These are phyloP conservation scores for Venturia carpophila DNA, from an alignment of 2,329 filamentous ascomycete species.

Conservation along the genomic window DNA sequence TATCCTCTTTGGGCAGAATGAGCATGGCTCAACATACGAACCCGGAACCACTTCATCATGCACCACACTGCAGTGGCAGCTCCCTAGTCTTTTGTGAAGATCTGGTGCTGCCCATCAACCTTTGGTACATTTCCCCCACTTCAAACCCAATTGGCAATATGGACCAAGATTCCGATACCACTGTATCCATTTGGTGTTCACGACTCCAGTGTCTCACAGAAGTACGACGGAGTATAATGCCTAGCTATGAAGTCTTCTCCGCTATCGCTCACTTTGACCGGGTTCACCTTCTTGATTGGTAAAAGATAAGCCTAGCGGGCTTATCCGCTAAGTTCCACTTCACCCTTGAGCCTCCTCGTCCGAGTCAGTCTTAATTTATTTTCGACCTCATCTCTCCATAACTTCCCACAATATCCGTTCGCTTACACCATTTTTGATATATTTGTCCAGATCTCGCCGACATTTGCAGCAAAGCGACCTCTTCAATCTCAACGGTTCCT, in stretches of 20 bases:
- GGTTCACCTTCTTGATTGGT: constrained; percentile 7
- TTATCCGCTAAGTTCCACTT: background rate
- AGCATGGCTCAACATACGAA: too few species aligned
- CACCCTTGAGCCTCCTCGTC: background rate
- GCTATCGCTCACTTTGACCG: background rate
- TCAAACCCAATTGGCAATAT: background rate
- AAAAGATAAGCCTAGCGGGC: background rate
- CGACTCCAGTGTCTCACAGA: background rate
- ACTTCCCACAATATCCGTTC: background rate
- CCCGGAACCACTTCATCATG: too few species aligned
- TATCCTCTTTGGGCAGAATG: too few species aligned
- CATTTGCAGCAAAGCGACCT: background rate
- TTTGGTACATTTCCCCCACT: background rate
- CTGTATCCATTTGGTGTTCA: background rate
- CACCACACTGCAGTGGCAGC: too few species aligned
- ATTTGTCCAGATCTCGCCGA: background rate
- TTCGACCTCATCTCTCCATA: background rate
- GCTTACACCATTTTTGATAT: background rate
- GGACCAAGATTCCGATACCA: too few species aligned
- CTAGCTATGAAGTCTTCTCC: background rate
- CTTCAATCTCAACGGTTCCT: background rate
- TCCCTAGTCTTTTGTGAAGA: too few species aligned
- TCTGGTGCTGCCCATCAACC: too few species aligned
- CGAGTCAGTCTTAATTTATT: background rate
- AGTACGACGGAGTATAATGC: background rate